Percentiles rank a stretch among this genome's conserved stretches.
Evolutionary conservation across 768 basidiomycete species (phyloP).

Genomic region (Lactarius indigo): DNA sequence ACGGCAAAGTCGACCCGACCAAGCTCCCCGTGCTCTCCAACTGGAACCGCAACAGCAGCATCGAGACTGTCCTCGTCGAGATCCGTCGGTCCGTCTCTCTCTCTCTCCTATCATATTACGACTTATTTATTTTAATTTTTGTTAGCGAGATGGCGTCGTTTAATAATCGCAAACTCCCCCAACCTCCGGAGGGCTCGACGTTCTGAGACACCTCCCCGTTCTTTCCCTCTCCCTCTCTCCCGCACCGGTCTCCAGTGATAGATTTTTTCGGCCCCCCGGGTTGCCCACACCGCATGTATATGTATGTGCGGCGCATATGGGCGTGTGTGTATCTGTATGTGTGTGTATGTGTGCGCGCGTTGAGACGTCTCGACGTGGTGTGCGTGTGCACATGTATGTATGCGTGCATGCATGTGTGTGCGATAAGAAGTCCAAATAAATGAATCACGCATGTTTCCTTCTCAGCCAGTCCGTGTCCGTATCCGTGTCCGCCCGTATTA

Average conservation of each 20-base stretch:
- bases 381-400: not conserved
- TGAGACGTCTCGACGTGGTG: not conserved
- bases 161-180: constrained; percentile 89
- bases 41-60: constrained; percentile 74
- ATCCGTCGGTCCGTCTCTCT: constrained; percentile 68
- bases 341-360: not conserved
- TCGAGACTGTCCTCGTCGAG: constrained; percentile 90
- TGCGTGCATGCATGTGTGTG: not conserved
- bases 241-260: constrained; percentile 10
- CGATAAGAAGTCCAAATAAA: constrained; percentile 9
- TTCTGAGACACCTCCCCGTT: constrained; percentile 39
- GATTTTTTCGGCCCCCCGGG: constrained; percentile 9
- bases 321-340: not conserved
- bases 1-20: constrained; percentile 73
- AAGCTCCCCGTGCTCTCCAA: constrained; percentile 68
- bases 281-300: constrained; percentile 10
- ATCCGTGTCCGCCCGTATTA: not conserved
- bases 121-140: not conserved
- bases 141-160: constrained; percentile 91
- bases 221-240: not conserved
- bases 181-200: constrained; percentile 84
- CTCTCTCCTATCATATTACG: not conserved
- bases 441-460: constrained; percentile 9
- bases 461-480: not conserved
- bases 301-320: not conserved